Evolutionary conservation across 2,329 filamentous ascomycete species (phyloP), one percentile per base, ranked within the genome.

Genomic region (Domatiomyces catenatus): DNA sequence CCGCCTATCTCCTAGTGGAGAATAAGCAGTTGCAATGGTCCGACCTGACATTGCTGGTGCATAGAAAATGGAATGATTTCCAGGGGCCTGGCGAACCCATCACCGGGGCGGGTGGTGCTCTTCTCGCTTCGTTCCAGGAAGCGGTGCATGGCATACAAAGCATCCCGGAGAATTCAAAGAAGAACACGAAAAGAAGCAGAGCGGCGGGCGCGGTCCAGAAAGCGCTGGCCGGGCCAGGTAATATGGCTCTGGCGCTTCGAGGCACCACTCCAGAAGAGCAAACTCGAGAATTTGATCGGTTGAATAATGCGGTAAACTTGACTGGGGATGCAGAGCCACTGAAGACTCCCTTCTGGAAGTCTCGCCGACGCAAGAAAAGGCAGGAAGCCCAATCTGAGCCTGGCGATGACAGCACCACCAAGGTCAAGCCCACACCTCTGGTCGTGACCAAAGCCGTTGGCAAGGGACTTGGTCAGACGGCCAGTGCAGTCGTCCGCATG

Each of bases 41-140:
- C 8, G 69, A 75, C 42, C 62, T 78, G 5, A 67, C 69, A 44
- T 62, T 75, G 19, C 59, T 70, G 20, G 62, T 71, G 5, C 69
- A 71, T 50, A 69, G 67, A 45, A 70, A 73, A 48, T 76, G 73
- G 72, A 74, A 72, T 48, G 72, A 75, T 53, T 76, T 75, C 53
- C 72, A 74, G 49, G 74, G 74, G 0, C 72, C 74, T 17, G 74
- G 74, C 1, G 74, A 76, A 53, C 73, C 74, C 0, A 62, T 76
- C 26, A 74, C 69, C 8, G 75, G 71, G 36, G 66, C 64, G 10
- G 72, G 70, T 50, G 68, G 70, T 44, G 72, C 71, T 8, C 56
- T 71, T 24, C 66, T 68, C 19, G 66, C 63, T 50, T 72, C 67
- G 15, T 63, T 71, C 44, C 68, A 66, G 12, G 70, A 69, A 47